phyloP scores from a whole-genome alignment of 164 flowering plant genomes.

The Chimonanthus salicifolius region DNA sequence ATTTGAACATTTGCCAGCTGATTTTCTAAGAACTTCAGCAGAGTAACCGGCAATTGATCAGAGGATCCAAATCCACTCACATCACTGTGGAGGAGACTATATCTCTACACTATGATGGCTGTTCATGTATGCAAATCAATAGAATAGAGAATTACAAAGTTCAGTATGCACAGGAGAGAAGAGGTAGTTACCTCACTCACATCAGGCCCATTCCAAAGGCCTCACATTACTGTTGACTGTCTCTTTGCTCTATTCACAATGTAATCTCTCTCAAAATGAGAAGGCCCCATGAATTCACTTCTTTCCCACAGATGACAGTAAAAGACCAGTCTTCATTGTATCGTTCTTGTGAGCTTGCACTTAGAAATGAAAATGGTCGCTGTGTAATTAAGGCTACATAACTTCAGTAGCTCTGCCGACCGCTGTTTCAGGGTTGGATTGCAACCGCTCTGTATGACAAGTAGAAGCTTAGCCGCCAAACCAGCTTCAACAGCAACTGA shows the following conservation, averaged over 20 bases:
- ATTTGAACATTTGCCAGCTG: slow-evolving; percentile 12
- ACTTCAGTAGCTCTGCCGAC: slow-evolving; percentile 72
- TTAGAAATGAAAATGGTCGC: slow-evolving; percentile 79
- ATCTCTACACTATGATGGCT: slow-evolving; percentile 26
- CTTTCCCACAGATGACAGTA: slow-evolving; percentile 3
- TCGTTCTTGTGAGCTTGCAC: slow-evolving; percentile 92
- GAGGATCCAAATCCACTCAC: slow-evolving; percentile 7
- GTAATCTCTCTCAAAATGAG: background rate
- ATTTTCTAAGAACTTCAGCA: slow-evolving; percentile 15
- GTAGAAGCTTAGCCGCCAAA: slow-evolving; percentile 76
- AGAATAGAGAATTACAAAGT: slow-evolving; percentile 24
- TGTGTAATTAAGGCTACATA: slow-evolving; percentile 77
- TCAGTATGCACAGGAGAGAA: slow-evolving; percentile 29
- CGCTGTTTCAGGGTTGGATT: slow-evolving; percentile 67
- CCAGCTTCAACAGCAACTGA: slow-evolving; percentile 76
- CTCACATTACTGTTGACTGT: background rate
- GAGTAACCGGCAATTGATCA: slow-evolving; percentile 1
- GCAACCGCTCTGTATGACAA: slow-evolving; percentile 91
- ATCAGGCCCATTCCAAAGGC: background rate
- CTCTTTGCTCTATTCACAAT: background rate
- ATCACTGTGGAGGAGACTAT: slow-evolving; percentile 9
- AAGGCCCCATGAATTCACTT: slow-evolving; percentile 1
- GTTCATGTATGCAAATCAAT: slow-evolving; percentile 32
- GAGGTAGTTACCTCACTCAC: slow-evolving; percentile 9
- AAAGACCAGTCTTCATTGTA: slow-evolving; percentile 38